A percentile compares a stretch with the other conserved stretches of the same genome.
Conservation (phyloP, 306 rosid genomes). For the Dryas drummondii region DNA sequence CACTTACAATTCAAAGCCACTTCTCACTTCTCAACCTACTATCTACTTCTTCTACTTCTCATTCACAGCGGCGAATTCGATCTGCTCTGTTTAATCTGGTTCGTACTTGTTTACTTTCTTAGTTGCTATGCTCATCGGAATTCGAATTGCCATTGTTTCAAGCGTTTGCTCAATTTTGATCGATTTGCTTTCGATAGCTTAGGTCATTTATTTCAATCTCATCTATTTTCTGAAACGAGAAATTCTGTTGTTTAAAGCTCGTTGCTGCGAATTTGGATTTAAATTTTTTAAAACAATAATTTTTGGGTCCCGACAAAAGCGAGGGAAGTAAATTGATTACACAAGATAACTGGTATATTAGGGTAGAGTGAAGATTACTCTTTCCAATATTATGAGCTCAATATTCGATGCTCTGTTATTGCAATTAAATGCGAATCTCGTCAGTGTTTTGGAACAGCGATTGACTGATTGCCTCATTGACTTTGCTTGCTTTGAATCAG, state of each 20-base stretch:
- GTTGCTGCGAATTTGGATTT: not conserved
- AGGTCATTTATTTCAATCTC: not conserved
- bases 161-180: not conserved
- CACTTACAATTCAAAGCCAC: not conserved
- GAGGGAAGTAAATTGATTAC: not conserved
- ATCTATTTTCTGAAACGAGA: not conserved
- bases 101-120: not conserved
- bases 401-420: not conserved
- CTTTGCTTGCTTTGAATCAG: not conserved
- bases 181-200: not conserved
- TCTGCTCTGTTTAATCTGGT: constrained; percentile 14
- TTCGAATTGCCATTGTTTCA: no score
- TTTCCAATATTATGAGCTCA: not conserved
- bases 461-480: not conserved
- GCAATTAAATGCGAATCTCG: not conserved
- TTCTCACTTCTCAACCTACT: not conserved
- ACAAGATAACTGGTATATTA: no score
- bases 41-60: not conserved
- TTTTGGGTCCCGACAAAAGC: not conserved
- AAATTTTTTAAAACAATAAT: not conserved
- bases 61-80: not conserved
- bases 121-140: not conserved
- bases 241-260: not conserved
- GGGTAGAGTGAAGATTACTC: not conserved
- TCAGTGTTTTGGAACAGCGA: not conserved